These are phyloP conservation scores for Wickerhamiella nectarea DNA, from an alignment of 805 yeast genomes.

Conservation along the genomic window DNA sequence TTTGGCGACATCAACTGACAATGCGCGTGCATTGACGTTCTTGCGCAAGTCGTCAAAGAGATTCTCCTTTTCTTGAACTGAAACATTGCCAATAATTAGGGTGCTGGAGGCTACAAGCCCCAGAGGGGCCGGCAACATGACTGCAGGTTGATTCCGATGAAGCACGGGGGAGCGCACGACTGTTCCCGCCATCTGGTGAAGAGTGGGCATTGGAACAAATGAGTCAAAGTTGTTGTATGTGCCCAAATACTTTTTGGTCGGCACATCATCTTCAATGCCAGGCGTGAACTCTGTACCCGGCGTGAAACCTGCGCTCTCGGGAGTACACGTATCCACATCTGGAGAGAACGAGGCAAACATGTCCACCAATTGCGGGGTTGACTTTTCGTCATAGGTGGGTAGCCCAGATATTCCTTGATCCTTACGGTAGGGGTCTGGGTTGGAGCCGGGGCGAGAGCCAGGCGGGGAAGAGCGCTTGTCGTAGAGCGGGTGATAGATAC, in stretches of 20 bases:
- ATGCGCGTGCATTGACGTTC: background rate
- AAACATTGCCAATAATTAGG: background rate
- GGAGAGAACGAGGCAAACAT: background rate
- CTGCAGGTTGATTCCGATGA: background rate
- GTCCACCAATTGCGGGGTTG: background rate
- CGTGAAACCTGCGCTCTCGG: background rate
- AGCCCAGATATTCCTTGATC: background rate
- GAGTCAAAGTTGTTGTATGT: slow-evolving; percentile 2
- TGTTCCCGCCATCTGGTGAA: background rate
- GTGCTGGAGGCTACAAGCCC: slow-evolving; percentile 4
- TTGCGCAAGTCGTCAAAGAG: slow-evolving; percentile 1
- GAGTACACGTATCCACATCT: background rate
- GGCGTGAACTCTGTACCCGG: slow-evolving; percentile 7
- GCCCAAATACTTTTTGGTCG: background rate
- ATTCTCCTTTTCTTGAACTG: slow-evolving; percentile 1
- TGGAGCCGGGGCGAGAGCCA: too few relatives aligned
- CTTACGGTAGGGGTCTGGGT: too few relatives aligned
- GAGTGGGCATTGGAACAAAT: background rate
- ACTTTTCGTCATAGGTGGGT: background rate
- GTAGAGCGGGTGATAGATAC: background rate
- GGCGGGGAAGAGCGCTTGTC: too few relatives aligned
- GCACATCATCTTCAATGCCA: background rate
- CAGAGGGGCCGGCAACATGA: background rate
- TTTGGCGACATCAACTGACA: slow-evolving; percentile 6
- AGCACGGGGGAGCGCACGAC: slow-evolving; percentile 1